A percentile compares a stretch with the other conserved stretches of the same genome.
Conservation (phyloP, 2,329 filamentous ascomycete genomes). For the Pseudocercospora eumusae region DNA sequence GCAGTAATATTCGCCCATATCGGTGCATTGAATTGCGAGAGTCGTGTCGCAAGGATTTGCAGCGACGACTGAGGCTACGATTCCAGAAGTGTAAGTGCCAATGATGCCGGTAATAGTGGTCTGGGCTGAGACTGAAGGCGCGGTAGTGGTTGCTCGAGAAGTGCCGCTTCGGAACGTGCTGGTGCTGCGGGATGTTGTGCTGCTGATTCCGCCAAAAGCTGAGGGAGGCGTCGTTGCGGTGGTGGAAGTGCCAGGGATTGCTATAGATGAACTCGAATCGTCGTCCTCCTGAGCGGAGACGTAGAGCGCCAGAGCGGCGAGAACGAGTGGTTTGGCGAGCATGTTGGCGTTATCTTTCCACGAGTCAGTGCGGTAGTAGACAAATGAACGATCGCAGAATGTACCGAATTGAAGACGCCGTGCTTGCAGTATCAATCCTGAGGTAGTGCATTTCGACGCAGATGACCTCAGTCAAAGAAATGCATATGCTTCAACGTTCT, state of each 20-base stretch:
- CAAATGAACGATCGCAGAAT: too few relatives aligned
- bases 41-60: conserved; percentile 15
- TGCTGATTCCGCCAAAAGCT: background rate
- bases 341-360: background rate
- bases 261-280: background rate
- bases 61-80: conserved; percentile 12
- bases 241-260: background rate
- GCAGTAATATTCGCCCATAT: conserved; percentile 4
- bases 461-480: background rate
- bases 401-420: too few relatives aligned
- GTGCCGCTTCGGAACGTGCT: background rate
- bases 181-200: background rate
- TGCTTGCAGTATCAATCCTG: too few relatives aligned
- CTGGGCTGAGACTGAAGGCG: background rate
- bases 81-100: conserved; percentile 3
- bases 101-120: conserved; percentile 18
- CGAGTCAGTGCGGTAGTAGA: too few relatives aligned
- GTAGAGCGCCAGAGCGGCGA: conserved; percentile 10
- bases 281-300: conserved; percentile 7
- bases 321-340: conserved; percentile 6
- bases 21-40: conserved; percentile 12
- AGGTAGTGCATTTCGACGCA: background rate
- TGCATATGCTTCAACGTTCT: background rate
- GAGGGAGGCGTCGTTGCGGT: background rate
- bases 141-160: background rate